Conservation (phyloP, 257 asterid genomes). For the Solanum neorickii region DNA sequence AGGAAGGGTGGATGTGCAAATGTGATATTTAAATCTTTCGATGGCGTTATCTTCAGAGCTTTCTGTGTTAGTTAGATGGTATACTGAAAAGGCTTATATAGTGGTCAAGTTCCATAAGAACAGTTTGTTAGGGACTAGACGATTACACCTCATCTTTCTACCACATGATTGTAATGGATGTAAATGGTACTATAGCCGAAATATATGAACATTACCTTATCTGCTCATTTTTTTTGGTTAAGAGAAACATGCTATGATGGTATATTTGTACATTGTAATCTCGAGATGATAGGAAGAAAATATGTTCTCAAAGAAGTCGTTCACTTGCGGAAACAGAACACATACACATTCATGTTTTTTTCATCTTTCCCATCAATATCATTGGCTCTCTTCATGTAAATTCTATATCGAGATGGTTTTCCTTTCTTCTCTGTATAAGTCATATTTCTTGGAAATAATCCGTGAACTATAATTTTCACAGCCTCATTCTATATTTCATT, state of each 20-base stretch:
- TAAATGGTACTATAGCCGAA: not conserved
- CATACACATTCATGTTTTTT: not conserved
- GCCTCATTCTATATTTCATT: not conserved
- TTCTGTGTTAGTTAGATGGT: not conserved
- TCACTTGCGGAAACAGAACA: not conserved
- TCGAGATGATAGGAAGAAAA: not conserved
- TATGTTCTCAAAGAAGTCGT: not conserved
- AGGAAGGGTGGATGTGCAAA: not conserved
- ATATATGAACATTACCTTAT: not conserved
- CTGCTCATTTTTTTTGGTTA: not conserved
- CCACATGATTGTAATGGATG: not conserved
- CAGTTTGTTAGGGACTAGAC: not conserved
- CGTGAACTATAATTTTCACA: not conserved
- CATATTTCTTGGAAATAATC: not conserved
- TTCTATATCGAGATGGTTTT: not conserved
- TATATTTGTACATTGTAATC: not conserved
- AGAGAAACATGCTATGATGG: not conserved
- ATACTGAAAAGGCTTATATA: not conserved
- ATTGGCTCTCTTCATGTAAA: not conserved
- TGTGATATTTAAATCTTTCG: not conserved
- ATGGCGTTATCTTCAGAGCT: not conserved
- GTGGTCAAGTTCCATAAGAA: not conserved
- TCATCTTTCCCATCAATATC: not conserved
- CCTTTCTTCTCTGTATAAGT: not conserved
- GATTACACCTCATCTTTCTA: not conserved